A percentile compares a stretch with the other conserved stretches of the same genome.
These are phyloP conservation scores for Erodium trifolium DNA, from an alignment of 441 rosid genomes.

Conservation along the genomic window DNA sequence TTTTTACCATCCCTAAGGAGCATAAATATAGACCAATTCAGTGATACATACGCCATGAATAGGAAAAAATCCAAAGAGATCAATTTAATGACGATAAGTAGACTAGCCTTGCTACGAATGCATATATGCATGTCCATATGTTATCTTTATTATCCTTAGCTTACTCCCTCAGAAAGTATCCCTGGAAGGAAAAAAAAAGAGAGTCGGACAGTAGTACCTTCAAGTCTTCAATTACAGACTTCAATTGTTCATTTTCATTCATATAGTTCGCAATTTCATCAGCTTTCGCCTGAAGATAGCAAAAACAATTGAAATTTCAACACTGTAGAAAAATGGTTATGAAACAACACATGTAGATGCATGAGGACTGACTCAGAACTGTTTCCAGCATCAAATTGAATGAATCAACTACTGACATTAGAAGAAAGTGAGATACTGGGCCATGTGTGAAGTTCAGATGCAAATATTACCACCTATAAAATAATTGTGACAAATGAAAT, in stretches of 20 bases:
- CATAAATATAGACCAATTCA: background rate
- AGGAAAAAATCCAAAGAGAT: background rate
- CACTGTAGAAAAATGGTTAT: conserved; percentile 12
- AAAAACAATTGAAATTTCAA: conserved; percentile 16
- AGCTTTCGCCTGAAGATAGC: conserved; percentile 73
- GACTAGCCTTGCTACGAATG: background rate
- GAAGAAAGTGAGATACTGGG: background rate
- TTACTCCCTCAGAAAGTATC: background rate
- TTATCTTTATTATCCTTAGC: background rate
- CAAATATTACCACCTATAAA: conserved; percentile 7
- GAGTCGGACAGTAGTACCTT: conserved; percentile 44
- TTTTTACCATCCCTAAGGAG: background rate
- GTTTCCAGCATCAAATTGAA: background rate
- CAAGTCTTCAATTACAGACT: conserved; percentile 63
- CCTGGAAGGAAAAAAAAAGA: background rate
- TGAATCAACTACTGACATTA: background rate
- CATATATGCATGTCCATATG: background rate
- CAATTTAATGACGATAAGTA: background rate
- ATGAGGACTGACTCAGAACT: background rate
- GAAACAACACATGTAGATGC: background rate
- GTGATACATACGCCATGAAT: background rate
- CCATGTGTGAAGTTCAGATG: conserved; percentile 4
- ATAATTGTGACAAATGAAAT: conserved; percentile 18
- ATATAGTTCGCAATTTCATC: conserved; percentile 94
- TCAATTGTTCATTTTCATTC: conserved; percentile 96